Conservation (phyloP, 1,284 basidiomycete genomes). For the Takashimella tepidaria region DNA sequence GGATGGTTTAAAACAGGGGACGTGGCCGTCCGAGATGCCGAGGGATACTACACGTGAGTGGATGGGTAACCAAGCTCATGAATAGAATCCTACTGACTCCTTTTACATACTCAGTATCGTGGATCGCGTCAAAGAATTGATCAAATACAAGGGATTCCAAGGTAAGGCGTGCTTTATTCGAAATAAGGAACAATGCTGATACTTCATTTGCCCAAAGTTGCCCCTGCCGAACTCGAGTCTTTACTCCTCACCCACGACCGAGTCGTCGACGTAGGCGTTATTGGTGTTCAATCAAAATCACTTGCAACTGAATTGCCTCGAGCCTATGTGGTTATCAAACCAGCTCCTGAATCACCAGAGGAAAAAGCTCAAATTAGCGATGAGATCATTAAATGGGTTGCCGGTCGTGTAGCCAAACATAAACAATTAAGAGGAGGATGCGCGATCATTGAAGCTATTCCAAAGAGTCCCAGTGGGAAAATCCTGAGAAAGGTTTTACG, state of each 20-base stretch:
- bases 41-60: constrained; percentile 59
- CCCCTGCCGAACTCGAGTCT: constrained; percentile 75
- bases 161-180: constrained; percentile 39
- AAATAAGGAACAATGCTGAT: no score
- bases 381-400: constrained; percentile 60
- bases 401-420: constrained; percentile 52
- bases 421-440: constrained; percentile 51
- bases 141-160: constrained; percentile 62
- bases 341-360: not conserved
- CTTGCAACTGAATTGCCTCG: constrained; percentile 73
- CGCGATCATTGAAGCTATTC: constrained; percentile 48
- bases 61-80: constrained; percentile 44
- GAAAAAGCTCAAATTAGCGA: constrained; percentile 47
- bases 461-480: constrained; percentile 48
- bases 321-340: constrained; percentile 11
- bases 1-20: constrained; percentile 84
- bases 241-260: constrained; percentile 66
- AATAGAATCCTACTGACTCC: no score
- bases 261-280: constrained; percentile 64
- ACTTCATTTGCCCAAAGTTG: constrained; percentile 57
- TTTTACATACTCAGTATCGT: constrained; percentile 45
- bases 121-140: constrained; percentile 65
- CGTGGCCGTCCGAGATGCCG: constrained; percentile 58
- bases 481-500: constrained; percentile 42
- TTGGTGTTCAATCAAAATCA: constrained; percentile 58